phyloP scores from a whole-genome alignment of 139 green algal species.

The Chlamydomonas urium region DNA sequence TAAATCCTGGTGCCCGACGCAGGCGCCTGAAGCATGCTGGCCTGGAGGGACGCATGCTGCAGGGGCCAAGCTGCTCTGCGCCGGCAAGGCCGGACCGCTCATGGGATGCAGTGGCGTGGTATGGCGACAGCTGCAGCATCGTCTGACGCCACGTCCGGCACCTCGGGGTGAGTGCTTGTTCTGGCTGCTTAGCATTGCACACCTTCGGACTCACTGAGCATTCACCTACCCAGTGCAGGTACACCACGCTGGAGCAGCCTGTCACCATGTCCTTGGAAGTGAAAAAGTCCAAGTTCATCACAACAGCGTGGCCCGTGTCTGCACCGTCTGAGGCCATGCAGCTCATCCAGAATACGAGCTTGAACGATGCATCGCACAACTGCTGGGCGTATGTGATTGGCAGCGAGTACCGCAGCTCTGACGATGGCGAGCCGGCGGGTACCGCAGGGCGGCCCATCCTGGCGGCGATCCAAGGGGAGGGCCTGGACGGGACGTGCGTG shows the following conservation, averaged over 20 bases:
- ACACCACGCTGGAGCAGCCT: conserved; percentile 20
- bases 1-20: no score
- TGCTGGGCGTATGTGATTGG: conserved; percentile 61
- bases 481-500: conserved; percentile 61
- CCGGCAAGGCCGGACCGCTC: no score
- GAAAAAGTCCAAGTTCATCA: conserved; percentile 73
- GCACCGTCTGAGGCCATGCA: conserved; percentile 50
- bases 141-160: no score
- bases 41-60: background rate
- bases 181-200: no score
- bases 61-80: no score
- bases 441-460: conserved; percentile 83
- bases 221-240: no score
- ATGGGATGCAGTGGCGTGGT: no score
- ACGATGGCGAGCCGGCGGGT: conserved; percentile 85
- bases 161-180: no score
- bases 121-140: no score
- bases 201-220: no score
- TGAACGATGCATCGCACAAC: conserved; percentile 72
- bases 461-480: conserved; percentile 69
- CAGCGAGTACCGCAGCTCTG: conserved; percentile 46
- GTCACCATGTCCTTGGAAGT: conserved; percentile 29
- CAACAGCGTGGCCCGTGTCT: conserved; percentile 58
- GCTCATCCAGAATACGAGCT: conserved; percentile 35
- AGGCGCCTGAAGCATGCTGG: background rate